Conservation (phyloP, 768 basidiomycete species). For the Royoungia palumana region DNA sequence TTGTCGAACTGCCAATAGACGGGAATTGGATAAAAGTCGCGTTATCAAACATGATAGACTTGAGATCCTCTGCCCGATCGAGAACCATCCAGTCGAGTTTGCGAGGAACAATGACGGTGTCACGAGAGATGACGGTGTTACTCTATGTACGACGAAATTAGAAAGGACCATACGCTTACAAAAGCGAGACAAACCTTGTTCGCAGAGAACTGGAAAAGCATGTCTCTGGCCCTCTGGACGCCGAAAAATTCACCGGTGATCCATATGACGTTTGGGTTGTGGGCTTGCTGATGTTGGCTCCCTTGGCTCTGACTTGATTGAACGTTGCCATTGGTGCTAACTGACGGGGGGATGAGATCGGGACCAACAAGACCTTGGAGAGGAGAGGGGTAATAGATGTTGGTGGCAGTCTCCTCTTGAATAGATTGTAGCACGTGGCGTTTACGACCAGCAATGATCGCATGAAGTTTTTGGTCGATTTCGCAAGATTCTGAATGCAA, state of each 20-base stretch:
- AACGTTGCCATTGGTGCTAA: constrained; percentile 34
- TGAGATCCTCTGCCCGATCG: constrained; percentile 93
- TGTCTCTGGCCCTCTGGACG: constrained; percentile 91
- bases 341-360: constrained; percentile 44
- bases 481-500: constrained; percentile 88
- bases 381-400: constrained; percentile 92
- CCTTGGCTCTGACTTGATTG: constrained; percentile 24
- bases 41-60: constrained; percentile 91
- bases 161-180: neutral
- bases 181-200: constrained; percentile 58
- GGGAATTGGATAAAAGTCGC: constrained; percentile 95
- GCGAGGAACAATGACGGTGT: constrained; percentile 91
- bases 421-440: constrained; percentile 84
- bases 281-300: constrained; percentile 34
- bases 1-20: constrained; percentile 86
- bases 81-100: constrained; percentile 99
- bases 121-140: constrained; percentile 85
- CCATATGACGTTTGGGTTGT: constrained; percentile 80
- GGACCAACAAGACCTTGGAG: constrained; percentile 81
- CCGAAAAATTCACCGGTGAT: constrained; percentile 98
- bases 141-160: constrained; percentile 46
- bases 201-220: constrained; percentile 84
- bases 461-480: constrained; percentile 92
- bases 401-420: constrained; percentile 95
- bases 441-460: constrained; percentile 88